Percentiles rank a stretch among this genome's conserved stretches.
These are phyloP conservation scores for Stylonectria norvegica DNA, from an alignment of 2,329 filamentous ascomycete genomes.

Conservation along the genomic window DNA sequence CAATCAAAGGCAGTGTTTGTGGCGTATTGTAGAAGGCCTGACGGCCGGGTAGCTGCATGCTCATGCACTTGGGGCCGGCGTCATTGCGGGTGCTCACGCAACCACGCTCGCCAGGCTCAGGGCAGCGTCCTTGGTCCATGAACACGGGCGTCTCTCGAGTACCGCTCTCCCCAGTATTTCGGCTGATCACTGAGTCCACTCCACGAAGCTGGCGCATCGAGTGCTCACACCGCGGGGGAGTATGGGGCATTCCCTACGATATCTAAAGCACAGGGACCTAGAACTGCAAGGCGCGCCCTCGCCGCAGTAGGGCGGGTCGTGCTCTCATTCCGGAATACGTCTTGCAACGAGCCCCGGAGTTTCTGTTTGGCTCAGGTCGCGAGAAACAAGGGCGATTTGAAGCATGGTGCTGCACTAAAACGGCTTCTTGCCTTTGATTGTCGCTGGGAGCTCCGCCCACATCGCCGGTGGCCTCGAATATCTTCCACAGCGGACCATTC, in stretches of 20 bases:
- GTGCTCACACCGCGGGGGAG: conserved; percentile 7
- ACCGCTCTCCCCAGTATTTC: conserved; percentile 11
- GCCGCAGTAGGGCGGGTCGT: conserved; percentile 18
- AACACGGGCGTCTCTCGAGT: conserved; percentile 9
- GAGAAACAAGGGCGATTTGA: conserved; percentile 20
- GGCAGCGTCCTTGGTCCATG: conserved; percentile 13
- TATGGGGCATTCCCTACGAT: conserved; percentile 12
- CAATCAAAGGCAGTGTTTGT: conserved; percentile 44
- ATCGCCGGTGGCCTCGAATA: conserved; percentile 8
- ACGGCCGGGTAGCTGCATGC: conserved; percentile 48
- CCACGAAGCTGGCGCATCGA: conserved; percentile 4
- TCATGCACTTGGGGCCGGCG: conserved; percentile 33
- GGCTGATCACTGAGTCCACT: conserved; percentile 12
- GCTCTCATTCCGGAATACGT: conserved; percentile 19
- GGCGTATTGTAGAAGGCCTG: conserved; percentile 45
- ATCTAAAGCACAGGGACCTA: conserved; percentile 12
- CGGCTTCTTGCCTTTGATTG: conserved; percentile 31
- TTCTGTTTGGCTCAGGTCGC: conserved; percentile 30
- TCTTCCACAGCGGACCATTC: conserved; percentile 14
- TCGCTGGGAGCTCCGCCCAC: conserved; percentile 17
- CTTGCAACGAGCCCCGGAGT: conserved; percentile 11
- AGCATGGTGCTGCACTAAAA: conserved; percentile 24
- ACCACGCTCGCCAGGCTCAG: conserved; percentile 19
- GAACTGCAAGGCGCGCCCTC: conserved; percentile 12
- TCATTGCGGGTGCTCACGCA: conserved; percentile 13